Base-by-base conservation (phyloP, 2,329 filamentous ascomycete species). In the Pseudogymnoascus sp. region DNA sequence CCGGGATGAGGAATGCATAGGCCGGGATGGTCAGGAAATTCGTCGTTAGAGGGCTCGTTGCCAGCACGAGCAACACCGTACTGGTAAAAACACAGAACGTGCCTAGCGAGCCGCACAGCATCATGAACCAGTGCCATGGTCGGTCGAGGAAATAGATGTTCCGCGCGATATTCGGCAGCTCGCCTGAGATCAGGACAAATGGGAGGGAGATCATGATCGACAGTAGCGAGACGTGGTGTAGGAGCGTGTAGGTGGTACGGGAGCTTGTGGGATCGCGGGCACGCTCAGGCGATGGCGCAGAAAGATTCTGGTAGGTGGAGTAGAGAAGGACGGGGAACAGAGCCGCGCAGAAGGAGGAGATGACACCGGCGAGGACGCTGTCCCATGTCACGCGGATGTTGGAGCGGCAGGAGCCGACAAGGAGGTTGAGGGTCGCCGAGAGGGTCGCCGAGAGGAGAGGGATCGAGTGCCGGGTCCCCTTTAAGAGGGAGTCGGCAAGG, bases 121-220 rank as follows among this genome's bases (percentile, higher is more conserved):
- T 76, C 74, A 82, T 78, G 41, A 82, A 70, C 80, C 80, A 82
- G 71, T 81, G 81, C 68, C 79, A 83, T 2, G 79, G 78, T 1
- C 81, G 77, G 62, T 82, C 80, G 9, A 82, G 74, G 69, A 81
- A 78, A 60, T 81, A 81, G 61, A 80, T 80, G 63, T 82, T 81
- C 16, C 77, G 75, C 59, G 73, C 73, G 35, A 83, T 80, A 61
- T 78, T 74, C 4, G 70, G 67, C 2, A 80, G 65, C 59, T 82
- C 80, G 33, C 80, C 80, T 1, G 77, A 79, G 16, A 82, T 63
- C 25, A 81, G 67, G 18, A 80, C 74, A 43, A 81, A 74, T 1
- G 80, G 80, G 1, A 77, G 73, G 39, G 81, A 74, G 2, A 81
- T 68, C 30, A 78, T 64, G 41, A 82, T 74, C 3, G 78, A 77